Conservation (phyloP, 202 grass and related monocot genomes). For the Cymbopogon flexuosus region DNA sequence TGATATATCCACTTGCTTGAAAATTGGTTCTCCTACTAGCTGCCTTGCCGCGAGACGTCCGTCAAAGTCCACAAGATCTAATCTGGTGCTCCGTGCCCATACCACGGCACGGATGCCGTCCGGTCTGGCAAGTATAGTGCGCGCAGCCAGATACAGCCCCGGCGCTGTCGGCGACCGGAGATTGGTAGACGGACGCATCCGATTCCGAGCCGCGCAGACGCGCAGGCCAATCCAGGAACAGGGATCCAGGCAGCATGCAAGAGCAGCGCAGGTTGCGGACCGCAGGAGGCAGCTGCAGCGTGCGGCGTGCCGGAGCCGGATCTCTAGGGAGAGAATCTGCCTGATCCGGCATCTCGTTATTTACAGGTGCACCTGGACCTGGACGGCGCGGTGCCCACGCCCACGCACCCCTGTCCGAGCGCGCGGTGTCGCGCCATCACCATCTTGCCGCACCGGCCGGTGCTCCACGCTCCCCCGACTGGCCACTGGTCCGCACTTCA, state of each 20-base stretch:
- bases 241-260: neutral
- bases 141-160: neutral
- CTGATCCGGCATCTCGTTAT: neutral
- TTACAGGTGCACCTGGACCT: neutral
- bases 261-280: neutral
- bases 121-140: too few species aligned
- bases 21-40: neutral
- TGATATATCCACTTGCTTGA: neutral
- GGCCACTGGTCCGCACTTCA: too few species aligned
- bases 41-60: neutral
- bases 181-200: neutral
- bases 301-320: constrained; percentile 25
- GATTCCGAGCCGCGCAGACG: neutral
- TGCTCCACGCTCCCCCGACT: too few species aligned
- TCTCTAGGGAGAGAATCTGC: neutral
- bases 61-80: neutral
- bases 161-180: neutral
- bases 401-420: neutral
- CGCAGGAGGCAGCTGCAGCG: neutral
- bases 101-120: neutral
- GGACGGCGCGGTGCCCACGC: neutral
- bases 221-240: too few species aligned
- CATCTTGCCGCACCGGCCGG: neutral
- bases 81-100: neutral
- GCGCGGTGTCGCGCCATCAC: too few species aligned